phyloP scores from a whole-genome alignment of 371 early-diverging fungal species.

The Saksenaea oblongispora region DNA sequence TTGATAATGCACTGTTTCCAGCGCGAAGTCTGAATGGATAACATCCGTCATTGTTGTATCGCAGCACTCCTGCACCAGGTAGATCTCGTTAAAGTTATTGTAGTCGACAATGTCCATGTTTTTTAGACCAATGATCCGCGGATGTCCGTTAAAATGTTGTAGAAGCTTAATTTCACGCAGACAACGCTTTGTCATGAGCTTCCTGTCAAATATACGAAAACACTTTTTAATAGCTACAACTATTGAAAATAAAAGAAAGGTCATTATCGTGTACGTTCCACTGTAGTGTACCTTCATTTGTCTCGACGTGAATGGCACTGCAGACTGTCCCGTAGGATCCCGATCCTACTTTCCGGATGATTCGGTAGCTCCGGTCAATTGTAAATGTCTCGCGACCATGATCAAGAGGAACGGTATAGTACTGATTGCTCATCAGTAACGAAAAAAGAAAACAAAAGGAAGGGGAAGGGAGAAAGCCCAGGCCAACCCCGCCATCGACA shows the following conservation, averaged over 20 bases:
- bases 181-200: conserved; percentile 71
- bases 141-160: conserved; percentile 77
- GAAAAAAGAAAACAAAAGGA: not conserved
- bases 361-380: conserved; percentile 68
- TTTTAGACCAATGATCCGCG: conserved; percentile 72
- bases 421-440: conserved; percentile 14
- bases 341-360: conserved; percentile 84
- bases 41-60: conserved; percentile 93
- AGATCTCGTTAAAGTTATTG: conserved; percentile 72
- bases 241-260: conserved; percentile 23
- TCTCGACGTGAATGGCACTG: conserved; percentile 44
- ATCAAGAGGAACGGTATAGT: conserved; percentile 38
- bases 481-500: conserved; percentile 1
- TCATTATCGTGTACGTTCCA: conserved; percentile 21
- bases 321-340: conserved; percentile 94
- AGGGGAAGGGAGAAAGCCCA: not conserved
- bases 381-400: conserved; percentile 54
- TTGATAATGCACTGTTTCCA: conserved; percentile 89
- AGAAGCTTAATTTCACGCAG: conserved; percentile 77
- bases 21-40: conserved; percentile 79
- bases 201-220: conserved; percentile 68
- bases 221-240: conserved; percentile 83
- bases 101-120: conserved; percentile 72
- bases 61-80: conserved; percentile 71
- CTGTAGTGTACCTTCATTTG: conserved; percentile 28